Evolutionary conservation across 1,284 basidiomycete genomes (phyloP).

Genomic region (Tranzscheliella williamsii): DNA sequence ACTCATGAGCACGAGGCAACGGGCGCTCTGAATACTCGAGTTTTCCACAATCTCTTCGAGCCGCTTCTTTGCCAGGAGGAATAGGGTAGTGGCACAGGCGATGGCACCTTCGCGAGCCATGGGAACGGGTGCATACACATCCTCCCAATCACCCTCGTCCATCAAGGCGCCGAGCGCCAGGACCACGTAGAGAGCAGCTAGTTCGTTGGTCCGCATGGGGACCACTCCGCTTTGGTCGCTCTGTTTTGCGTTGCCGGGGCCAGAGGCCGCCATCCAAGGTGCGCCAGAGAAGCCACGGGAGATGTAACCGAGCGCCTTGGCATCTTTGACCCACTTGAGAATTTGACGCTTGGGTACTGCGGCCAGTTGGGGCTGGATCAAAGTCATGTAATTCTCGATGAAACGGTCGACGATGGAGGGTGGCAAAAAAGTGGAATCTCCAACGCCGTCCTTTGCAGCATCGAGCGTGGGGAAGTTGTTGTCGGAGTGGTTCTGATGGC

Average conservation of each 20-base stretch:
- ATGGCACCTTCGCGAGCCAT: slow-evolving; percentile 30
- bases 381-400: slow-evolving; percentile 38
- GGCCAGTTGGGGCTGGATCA: slow-evolving; percentile 35
- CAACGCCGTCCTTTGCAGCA: slow-evolving; percentile 19
- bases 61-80: slow-evolving; percentile 32
- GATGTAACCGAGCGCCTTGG: slow-evolving; percentile 28
- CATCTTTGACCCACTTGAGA: slow-evolving; percentile 38
- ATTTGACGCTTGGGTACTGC: slow-evolving; percentile 33
- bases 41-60: slow-evolving; percentile 40
- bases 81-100: slow-evolving; percentile 30
- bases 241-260: slow-evolving; percentile 6
- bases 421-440: slow-evolving; percentile 35
- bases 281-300: slow-evolving; percentile 34
- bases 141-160: slow-evolving; percentile 41
- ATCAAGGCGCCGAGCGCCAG: slow-evolving; percentile 31
- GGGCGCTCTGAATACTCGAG: slow-evolving; percentile 35
- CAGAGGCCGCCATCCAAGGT: slow-evolving; percentile 16
- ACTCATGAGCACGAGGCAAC: slow-evolving; percentile 38
- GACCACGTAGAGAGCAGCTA: slow-evolving; percentile 31
- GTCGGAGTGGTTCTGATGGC: slow-evolving; percentile 17
- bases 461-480: slow-evolving; percentile 31
- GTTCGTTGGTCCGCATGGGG: slow-evolving; percentile 35
- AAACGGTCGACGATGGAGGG: slow-evolving; percentile 40
- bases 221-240: slow-evolving; percentile 6
- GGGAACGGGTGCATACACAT: slow-evolving; percentile 23